These are phyloP conservation scores for Pythium brachiatum DNA, from an alignment of 352 stramenopile genomes.

Conservation along the genomic window DNA sequence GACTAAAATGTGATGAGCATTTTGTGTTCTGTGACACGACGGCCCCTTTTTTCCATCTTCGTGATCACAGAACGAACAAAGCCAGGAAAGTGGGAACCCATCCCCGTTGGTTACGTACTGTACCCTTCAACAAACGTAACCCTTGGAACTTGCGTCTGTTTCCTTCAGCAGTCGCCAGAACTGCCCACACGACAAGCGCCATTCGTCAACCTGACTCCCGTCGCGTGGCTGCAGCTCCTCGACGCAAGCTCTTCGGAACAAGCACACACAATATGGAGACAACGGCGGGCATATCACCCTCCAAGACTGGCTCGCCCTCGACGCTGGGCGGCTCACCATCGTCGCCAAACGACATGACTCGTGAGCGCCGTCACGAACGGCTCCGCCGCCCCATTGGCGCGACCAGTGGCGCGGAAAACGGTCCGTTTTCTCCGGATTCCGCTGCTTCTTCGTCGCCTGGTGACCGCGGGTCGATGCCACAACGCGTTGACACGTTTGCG, in stretches of 20 bases:
- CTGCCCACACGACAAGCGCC: background rate
- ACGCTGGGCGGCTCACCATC: conserved; percentile 11
- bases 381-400: conserved; percentile 4
- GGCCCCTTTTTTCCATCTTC: conserved; percentile 2
- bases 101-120: background rate
- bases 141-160: too few relatives aligned
- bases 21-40: conserved; percentile 5
- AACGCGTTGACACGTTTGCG: conserved; percentile 28
- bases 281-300: conserved; percentile 10
- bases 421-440: conserved; percentile 19
- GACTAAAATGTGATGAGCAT: background rate
- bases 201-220: conserved; percentile 16
- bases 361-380: background rate
- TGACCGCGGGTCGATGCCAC: conserved; percentile 9
- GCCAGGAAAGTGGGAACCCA: background rate
- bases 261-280: background rate
- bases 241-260: background rate
- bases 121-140: background rate
- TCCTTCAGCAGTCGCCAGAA: too few relatives aligned
- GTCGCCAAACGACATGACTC: background rate
- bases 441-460: conserved; percentile 1
- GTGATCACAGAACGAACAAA: conserved; percentile 14
- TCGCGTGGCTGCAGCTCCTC: background rate
- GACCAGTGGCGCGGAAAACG: background rate
- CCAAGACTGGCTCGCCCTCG: conserved; percentile 19